A percentile compares a stretch with the other conserved stretches of the same genome.
Evolutionary conservation across 345 rosid genomes (phyloP).

Genomic region (Odontarrhena argentea): DNA sequence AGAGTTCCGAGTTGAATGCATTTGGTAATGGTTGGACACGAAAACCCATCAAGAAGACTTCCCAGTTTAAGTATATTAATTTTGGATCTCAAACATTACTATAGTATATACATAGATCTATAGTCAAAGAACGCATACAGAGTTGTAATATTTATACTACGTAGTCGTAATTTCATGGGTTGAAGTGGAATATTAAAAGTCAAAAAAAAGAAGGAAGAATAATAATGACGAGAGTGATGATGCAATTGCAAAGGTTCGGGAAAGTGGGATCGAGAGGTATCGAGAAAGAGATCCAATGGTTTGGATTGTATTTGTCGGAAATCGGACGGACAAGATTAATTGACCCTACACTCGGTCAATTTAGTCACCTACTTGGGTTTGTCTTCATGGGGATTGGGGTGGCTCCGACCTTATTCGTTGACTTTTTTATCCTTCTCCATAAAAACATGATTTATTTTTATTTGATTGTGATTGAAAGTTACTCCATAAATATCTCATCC

Average conservation of each 20-base stretch:
- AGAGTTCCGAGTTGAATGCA: not conserved
- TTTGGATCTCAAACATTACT: not conserved
- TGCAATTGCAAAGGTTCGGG: conserved; percentile 11
- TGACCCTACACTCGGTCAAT: conserved; percentile 38
- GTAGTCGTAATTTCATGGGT: conserved; percentile 18
- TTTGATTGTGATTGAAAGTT: too few relatives aligned
- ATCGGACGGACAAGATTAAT: conserved; percentile 28
- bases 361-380: conserved; percentile 32
- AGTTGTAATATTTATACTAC: conserved; percentile 7
- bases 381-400: conserved; percentile 14
- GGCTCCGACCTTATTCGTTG: conserved; percentile 29
- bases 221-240: conserved; percentile 38
- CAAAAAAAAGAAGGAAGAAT: conserved; percentile 19
- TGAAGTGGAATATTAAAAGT: conserved; percentile 21
- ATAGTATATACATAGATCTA: not conserved
- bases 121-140: not conserved
- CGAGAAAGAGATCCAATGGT: conserved; percentile 26
- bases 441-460: not conserved
- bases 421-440: conserved; percentile 22
- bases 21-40: too few relatives aligned
- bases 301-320: not conserved
- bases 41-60: not conserved
- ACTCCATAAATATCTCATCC: conserved; percentile 24
- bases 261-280: conserved; percentile 23
- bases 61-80: not conserved